Evolutionary conservation across 2,329 filamentous ascomycete genomes (phyloP), one percentile per base, ranked within the genome.

Genomic region (Trichoderma koningiopsis): DNA sequence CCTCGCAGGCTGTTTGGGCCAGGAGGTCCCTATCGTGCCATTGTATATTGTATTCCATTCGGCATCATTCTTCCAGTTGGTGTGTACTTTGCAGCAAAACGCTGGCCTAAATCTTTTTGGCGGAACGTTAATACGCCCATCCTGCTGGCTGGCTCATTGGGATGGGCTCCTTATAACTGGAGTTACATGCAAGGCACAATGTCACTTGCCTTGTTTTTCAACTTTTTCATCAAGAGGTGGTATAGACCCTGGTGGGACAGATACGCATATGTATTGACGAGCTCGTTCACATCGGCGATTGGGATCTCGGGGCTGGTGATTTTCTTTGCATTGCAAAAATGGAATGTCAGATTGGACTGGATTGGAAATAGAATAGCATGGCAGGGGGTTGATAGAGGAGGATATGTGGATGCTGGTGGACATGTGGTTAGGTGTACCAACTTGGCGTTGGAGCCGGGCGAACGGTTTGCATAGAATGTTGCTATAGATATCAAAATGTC

Each of bases 1-100:
- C 90, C 90, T 0, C 79, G 81, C 4, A 85, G 89, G 43, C 87
- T 92, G 73, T 92, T 92, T 16, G 74, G 72, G 0, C 57, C 47
- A 0, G 60, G 71, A 35, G 73, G 66, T 0, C 72, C 72, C 1
- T 77, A 75, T 58, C 70, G 67, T 0, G 47, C 69, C 0, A 22
- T 75, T 40, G 72, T 68, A 1, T 76, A 74, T 58, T 49, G 55
- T 3, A 72, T 76, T 11, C 74, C 73, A 0, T 4, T 74, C 0
- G 75, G 73, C 0, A 11, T 71, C 5, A 1, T 73, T 7, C 66
- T 77, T 2, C 74, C 75, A 2, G 60, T 76, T 10, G 6, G 57
- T 1, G 53, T 71, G 5, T 76, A 75, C 58, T 69, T 63, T 5
- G 19, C 70, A 0, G 31, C 68, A 1, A 74, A 72, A 22, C 72